Base-by-base conservation (phyloP, 768 basidiomycete genomes). In the Boletus sensibilis region DNA sequence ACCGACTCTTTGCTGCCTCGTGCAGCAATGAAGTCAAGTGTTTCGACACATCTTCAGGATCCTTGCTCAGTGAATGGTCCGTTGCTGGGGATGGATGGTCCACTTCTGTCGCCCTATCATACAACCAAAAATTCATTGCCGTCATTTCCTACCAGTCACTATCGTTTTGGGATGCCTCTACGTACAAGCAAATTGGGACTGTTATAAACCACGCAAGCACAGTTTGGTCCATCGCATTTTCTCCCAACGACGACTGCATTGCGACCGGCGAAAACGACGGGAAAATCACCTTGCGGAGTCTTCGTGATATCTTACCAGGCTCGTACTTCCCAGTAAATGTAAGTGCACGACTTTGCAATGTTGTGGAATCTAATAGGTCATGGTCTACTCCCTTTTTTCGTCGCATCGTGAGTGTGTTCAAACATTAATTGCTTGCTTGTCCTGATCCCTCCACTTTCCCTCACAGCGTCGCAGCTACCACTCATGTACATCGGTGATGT, bases 161-260 rank as follows among this genome's bases (percentile, higher is more conserved):
- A 4, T 48, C 41, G 2, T 53, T 59, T 37, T 59, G 37, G 59
- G 57, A 53, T 2, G 29, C 27, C 27, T 29, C 25, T 13, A 46
- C 47, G 0, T 2, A 50, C 4, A 16, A 1, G 31, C 50, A 52
- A n/a, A 10, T 59, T 11, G 35, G 50, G 0, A 29, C 9, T 6
- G 4, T 13, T 1, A 45, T 53, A 7, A 4, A 43, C 11, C 42
- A 50, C 12, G 3, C 3, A 10, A 27, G 29, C 16, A 1, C 6
- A 0, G 2, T 62, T 16, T 10, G 14, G 16, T 35, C 37, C 6
- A 12, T 62, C 0, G 33, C 51, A 0, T 39, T 62, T 41, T 61
- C 60, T 20, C 39, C 39, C 1, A 5, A 46, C 3, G 55, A 47
- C 20, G 27, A 40, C 5, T 35, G 6, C 18, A 34, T 61, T 6